Percentiles rank a stretch among this genome's conserved stretches.
phyloP scores from a whole-genome alignment of 2,329 filamentous ascomycete species.

The Sporothrix brunneoviolacea region DNA sequence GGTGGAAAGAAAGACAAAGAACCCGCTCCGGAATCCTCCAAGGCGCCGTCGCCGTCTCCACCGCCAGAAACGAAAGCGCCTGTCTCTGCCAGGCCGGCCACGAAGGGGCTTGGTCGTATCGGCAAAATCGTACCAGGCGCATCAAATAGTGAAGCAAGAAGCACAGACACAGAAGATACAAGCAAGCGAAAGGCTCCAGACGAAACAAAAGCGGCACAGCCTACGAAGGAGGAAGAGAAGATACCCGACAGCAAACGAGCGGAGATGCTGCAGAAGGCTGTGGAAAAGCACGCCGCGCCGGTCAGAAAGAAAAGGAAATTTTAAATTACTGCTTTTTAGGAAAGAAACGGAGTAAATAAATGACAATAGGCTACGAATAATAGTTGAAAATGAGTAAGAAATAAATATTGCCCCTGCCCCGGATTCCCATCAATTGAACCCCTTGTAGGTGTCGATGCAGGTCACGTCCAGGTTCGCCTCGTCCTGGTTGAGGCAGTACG shows the following conservation, averaged over 20 bases:
- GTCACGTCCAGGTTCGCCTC: slow-evolving; percentile 19
- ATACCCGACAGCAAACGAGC: slow-evolving; percentile 43
- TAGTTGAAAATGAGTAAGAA: background rate
- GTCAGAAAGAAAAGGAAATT: slow-evolving; percentile 52
- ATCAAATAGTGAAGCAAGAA: too few relatives aligned
- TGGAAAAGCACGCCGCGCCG: slow-evolving; percentile 43
- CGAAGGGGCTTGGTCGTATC: slow-evolving; percentile 29
- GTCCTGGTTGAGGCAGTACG: slow-evolving; percentile 24
- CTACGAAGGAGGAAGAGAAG: slow-evolving; percentile 37
- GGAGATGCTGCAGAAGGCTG: slow-evolving; percentile 45
- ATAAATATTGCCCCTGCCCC: background rate
- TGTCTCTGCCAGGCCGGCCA: slow-evolving; percentile 3
- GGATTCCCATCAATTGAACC: slow-evolving; percentile 11
- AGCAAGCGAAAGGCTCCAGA: background rate
- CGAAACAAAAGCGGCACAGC: background rate
- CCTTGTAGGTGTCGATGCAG: slow-evolving; percentile 14
- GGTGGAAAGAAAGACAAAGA: slow-evolving; percentile 24
- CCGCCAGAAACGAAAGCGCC: background rate
- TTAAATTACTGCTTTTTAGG: slow-evolving; percentile 22
- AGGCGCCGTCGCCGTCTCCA: background rate
- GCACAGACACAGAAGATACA: background rate
- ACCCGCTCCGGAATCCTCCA: background rate
- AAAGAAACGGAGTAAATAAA: background rate
- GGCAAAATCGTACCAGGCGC: slow-evolving; percentile 26
- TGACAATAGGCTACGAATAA: too few relatives aligned